These are phyloP conservation scores for Colletotrichum lindemuthianum DNA, from an alignment of 2,329 filamentous ascomycete genomes.

Conservation along the genomic window DNA sequence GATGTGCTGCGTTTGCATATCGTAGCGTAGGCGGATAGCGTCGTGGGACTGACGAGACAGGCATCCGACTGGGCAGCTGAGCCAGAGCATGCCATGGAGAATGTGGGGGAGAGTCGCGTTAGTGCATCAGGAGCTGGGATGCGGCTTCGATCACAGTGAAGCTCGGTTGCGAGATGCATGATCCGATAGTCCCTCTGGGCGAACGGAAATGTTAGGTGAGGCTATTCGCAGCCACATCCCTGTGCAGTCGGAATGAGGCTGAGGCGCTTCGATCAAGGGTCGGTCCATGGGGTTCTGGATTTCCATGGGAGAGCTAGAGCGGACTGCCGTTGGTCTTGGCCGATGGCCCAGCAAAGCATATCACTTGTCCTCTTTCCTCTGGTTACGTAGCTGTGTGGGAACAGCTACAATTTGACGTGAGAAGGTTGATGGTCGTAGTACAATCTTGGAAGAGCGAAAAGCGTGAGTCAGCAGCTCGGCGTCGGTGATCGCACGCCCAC, in stretches of 20 bases:
- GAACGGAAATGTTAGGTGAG: constrained; percentile 31
- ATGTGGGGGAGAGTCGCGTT: constrained; percentile 14
- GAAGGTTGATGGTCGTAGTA: no score
- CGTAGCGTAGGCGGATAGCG: constrained; percentile 9
- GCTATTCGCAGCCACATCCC: constrained; percentile 34
- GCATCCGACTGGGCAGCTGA: constrained; percentile 6
- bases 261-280: not conserved
- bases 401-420: no score
- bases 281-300: no score
- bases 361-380: no score
- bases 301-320: no score
- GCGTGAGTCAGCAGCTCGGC: not conserved
- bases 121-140: constrained; percentile 1
- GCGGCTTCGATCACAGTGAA: not conserved
- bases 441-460: not conserved
- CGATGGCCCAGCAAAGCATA: no score
- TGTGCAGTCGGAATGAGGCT: constrained; percentile 19
- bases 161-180: constrained; percentile 30
- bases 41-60: not conserved
- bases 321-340: no score
- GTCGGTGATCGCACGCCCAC: no score
- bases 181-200: constrained; percentile 34
- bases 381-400: no score
- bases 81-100: constrained; percentile 6
- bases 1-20: not conserved